These are phyloP conservation scores for Lentinula boryana DNA, from an alignment of 768 basidiomycete species.

Conservation along the genomic window DNA sequence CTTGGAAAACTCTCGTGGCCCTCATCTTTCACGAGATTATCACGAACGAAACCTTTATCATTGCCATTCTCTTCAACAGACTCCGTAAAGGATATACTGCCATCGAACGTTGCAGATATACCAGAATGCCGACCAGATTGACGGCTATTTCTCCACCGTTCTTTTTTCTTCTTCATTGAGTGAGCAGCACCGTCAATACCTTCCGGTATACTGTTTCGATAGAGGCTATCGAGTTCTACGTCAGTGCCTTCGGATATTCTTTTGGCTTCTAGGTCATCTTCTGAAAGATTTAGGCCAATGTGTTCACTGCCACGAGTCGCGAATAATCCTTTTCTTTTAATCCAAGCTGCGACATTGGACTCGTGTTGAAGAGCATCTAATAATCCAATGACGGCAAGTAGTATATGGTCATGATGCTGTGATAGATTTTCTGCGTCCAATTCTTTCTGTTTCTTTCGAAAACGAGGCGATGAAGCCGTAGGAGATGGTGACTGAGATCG, in stretches of 20 bases:
- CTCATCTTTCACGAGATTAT: not conserved
- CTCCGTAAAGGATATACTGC: not conserved
- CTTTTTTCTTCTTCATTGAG: not conserved
- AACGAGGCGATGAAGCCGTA: not conserved
- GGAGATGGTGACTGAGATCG: not conserved
- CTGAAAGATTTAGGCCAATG: not conserved
- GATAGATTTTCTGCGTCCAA: not conserved
- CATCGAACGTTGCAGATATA: not conserved
- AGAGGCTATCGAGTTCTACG: not conserved
- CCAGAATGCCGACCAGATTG: not conserved
- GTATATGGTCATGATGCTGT: conserved; percentile 27
- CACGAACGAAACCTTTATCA: not conserved
- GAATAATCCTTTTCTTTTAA: conserved; percentile 32
- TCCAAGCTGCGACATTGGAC: conserved; percentile 44
- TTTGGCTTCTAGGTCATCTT: not conserved
- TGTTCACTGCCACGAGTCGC: not conserved
- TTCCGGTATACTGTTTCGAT: not conserved
- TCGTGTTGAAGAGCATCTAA: conserved; percentile 39
- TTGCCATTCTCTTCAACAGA: not conserved
- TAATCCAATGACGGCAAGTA: conserved; percentile 43
- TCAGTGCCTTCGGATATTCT: not conserved
- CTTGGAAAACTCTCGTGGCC: not conserved
- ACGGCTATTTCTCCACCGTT: not conserved
- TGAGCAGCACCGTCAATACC: not conserved
- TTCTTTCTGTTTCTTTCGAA: not conserved